Conservation (phyloP, 768 basidiomycete species). For the Tephrocybe sp. region DNA sequence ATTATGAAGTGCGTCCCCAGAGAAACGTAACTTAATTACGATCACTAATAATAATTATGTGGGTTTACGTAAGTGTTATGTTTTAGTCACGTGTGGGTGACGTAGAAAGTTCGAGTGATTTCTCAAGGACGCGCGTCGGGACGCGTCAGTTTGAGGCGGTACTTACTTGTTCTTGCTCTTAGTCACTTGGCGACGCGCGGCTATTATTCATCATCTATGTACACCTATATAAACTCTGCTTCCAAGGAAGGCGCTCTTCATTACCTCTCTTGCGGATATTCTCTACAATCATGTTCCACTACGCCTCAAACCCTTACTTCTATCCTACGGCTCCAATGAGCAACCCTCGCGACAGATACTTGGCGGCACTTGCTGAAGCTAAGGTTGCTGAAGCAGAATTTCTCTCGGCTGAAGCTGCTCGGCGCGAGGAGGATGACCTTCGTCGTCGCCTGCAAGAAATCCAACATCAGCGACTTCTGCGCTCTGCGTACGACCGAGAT, state of each 20-base stretch:
- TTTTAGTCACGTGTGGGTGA: background rate
- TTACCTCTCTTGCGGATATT: background rate
- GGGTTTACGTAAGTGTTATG: background rate
- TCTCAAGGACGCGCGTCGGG: constrained; percentile 18
- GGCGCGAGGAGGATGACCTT: constrained; percentile 31
- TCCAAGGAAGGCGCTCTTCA: constrained; percentile 1
- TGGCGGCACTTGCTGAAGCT: constrained; percentile 35
- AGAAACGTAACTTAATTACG: no score
- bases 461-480: constrained; percentile 11
- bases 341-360: constrained; percentile 33
- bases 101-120: constrained; percentile 15
- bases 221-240: constrained; percentile 21
- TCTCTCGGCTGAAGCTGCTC: constrained; percentile 31
- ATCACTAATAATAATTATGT: no score
- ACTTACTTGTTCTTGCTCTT: background rate
- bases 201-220: constrained; percentile 14
- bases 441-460: constrained; percentile 24
- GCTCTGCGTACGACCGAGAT: constrained; percentile 2
- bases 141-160: constrained; percentile 18
- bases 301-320: background rate
- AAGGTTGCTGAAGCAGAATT: constrained; percentile 38
- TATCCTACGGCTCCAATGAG: constrained; percentile 11
- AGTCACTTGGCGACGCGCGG: constrained; percentile 21
- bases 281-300: constrained; percentile 19
- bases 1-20: no score